Conservation (phyloP, 2,329 filamentous ascomycete genomes). For the Calonectria leucothoes region DNA sequence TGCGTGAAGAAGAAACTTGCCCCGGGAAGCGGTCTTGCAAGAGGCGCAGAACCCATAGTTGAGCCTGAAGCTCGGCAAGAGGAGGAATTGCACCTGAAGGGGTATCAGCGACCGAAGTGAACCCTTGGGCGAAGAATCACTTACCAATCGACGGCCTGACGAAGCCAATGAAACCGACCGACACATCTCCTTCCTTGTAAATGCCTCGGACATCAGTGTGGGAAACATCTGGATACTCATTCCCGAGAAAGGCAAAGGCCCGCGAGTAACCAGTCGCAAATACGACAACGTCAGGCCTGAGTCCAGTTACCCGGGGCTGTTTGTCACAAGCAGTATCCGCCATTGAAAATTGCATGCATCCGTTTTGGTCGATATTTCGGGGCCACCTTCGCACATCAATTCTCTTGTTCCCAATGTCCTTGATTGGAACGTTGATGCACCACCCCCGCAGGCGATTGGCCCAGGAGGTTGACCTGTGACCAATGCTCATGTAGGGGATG, state of each 20-base stretch:
- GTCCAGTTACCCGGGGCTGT: constrained; percentile 37
- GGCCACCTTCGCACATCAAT: constrained; percentile 61
- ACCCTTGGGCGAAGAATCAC: not conserved
- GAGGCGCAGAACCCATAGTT: constrained; percentile 58
- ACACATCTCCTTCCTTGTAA: constrained; percentile 55
- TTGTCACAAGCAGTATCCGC: constrained; percentile 40
- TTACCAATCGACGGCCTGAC: constrained; percentile 56
- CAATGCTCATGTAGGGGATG: constrained; percentile 55
- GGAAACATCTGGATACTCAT: constrained; percentile 55
- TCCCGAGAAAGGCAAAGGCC: constrained; percentile 53
- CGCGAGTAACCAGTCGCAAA: constrained; percentile 60
- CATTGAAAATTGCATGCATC: constrained; percentile 51
- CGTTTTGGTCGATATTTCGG: constrained; percentile 47
- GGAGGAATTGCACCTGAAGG: constrained; percentile 58
- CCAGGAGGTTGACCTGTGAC: constrained; percentile 47
- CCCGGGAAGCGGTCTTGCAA: constrained; percentile 44
- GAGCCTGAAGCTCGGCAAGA: constrained; percentile 60
- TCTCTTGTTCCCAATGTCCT: constrained; percentile 50
- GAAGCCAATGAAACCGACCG: constrained; percentile 60
- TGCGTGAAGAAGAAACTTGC: constrained; percentile 25
- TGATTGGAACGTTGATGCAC: constrained; percentile 53
- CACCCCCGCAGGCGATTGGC: constrained; percentile 49
- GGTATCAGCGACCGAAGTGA: not conserved
- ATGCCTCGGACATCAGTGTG: constrained; percentile 65
- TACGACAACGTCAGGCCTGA: constrained; percentile 58